These are phyloP conservation scores for Mediolabrus comicus DNA, from an alignment of 108 stramenopile genomes.

Conservation along the genomic window DNA sequence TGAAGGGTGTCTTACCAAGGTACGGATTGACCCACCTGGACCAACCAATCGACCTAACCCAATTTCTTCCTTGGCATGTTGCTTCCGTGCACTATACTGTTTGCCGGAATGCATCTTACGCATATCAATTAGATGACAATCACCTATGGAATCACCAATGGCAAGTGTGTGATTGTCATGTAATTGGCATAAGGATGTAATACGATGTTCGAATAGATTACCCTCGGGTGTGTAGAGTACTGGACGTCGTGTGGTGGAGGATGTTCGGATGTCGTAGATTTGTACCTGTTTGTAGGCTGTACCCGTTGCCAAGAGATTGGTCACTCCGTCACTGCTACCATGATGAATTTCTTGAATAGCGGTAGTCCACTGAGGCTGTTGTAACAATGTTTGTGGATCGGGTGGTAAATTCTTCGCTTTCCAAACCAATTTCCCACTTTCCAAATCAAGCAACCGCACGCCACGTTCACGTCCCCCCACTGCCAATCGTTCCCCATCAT, in stretches of 20 bases:
- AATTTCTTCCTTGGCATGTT: conserved; percentile 19
- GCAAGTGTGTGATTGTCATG: conserved; percentile 34
- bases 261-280: conserved; percentile 74
- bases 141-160: conserved; percentile 70
- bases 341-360: conserved; percentile 54
- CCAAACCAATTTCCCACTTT: conserved; percentile 62
- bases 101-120: conserved; percentile 45
- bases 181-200: conserved; percentile 68
- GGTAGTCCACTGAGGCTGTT: conserved; percentile 81
- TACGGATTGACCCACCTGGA: conserved; percentile 74
- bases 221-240: conserved; percentile 56
- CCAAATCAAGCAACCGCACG: conserved; percentile 61
- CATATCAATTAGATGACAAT: conserved; percentile 60
- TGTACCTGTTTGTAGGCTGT: conserved; percentile 83
- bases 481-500: conserved; percentile 38
- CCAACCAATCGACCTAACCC: conserved; percentile 65
- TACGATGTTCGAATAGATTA: conserved; percentile 56
- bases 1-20: conserved; percentile 60
- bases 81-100: conserved; percentile 12
- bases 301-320: conserved; percentile 67
- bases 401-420: conserved; percentile 85
- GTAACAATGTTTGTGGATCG: conserved; percentile 82
- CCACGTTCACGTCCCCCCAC: conserved; percentile 80
- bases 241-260: conserved; percentile 63
- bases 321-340: conserved; percentile 16